Base-by-base conservation (phyloP, 2,329 filamentous ascomycete species). In the Arthrobotrys iridis region DNA sequence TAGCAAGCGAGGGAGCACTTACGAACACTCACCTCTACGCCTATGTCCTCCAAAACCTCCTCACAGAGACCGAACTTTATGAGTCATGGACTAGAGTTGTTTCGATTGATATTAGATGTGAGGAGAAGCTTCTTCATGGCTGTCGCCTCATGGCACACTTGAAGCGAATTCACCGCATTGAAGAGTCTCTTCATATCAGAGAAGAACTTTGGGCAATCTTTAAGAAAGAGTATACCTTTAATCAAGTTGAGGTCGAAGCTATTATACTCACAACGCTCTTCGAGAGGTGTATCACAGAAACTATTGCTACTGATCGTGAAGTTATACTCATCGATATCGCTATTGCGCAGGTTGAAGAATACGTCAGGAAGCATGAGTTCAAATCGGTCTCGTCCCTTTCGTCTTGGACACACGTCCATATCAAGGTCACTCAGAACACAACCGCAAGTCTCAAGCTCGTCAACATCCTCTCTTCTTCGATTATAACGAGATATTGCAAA, bases 141-240 rank as follows among this genome's bases (percentile, higher is more conserved):
- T 70, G 50, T n/a, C 52, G 65, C n/a, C 65, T 70, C 33, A 43
- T 70, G 15, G 65, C 43, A 10, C 65, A 70, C 46, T 57, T 65
- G 62, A 65, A 55, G 15, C 4, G 41, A 18, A 65, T 22, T n/a
- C 62, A 65, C 24, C 62, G 62, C 20, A n/a, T 55, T 13, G 62
- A 65, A 22, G 62, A 65, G 35, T 65, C 62, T 13, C 62, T 65
- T 7, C 45, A 55, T 30, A 65, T 65, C 46, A 57, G 22, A 26
- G 33, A 57, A 37, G 30, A 65, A 45, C 45, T 65, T n/a, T 65
- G 62, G 62, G 33, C 46, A 1, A 65, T 65, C 46, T 65, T 65
- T 22, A 33, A 45, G 43, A 55, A 28, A 24, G 22, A 40, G n/a
- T 65, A 55, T 13, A 33, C 46, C 8, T 22, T 30, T 24, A 52